Evolutionary conservation across 2,329 filamentous ascomycete species (phyloP), one percentile per base, ranked within the genome.

Genomic region (Zymoseptoria crescenta): DNA sequence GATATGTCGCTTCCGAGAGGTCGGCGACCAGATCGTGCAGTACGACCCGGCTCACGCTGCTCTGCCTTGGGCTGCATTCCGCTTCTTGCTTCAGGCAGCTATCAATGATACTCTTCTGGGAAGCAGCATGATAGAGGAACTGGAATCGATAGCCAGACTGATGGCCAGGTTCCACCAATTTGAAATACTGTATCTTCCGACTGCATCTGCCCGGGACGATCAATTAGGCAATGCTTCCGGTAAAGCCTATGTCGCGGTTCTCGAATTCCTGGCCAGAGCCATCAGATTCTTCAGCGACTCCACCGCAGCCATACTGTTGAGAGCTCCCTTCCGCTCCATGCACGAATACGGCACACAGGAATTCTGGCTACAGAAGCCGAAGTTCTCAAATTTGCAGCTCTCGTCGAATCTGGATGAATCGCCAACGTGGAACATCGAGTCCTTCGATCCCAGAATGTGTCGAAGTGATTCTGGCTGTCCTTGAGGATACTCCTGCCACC

Each of bases 21-120:
- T n/a, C n/a, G n/a, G 69, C 0, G 70, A 74, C 64, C 58, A 67
- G 54, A 67, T 65, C 0, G 59, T 71, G 27, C 66, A 72, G 55
- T 71, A 68, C 62, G 68, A 74, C 56, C 69, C 72, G 2, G 64
- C 56, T 8, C 68, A 73, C 64, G 71, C 70, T n/a, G 62, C 67
- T 41, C 64, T 74, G 30, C 71, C 69, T 19, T 74, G 67, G 70
- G 68, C 71, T 28, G 68, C 58, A 10, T 57, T 73, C 54, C 64
- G 69, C 9, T 67, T 73, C 53, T 50, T 74, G 13, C 66, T 73
- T 6, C 65, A 71, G 54, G 70, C 68, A 29, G 29, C 60, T 27
- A 27, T 50, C 29, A 58, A 52, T 21, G 30, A 58, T n/a, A 16
- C 19, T 19, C 29, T 20, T 7, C n/a, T 48, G 13, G 28, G 48